Conservation (phyloP, 2,329 filamentous ascomycete genomes). For the Hymenotorrendiella dingleyae region DNA sequence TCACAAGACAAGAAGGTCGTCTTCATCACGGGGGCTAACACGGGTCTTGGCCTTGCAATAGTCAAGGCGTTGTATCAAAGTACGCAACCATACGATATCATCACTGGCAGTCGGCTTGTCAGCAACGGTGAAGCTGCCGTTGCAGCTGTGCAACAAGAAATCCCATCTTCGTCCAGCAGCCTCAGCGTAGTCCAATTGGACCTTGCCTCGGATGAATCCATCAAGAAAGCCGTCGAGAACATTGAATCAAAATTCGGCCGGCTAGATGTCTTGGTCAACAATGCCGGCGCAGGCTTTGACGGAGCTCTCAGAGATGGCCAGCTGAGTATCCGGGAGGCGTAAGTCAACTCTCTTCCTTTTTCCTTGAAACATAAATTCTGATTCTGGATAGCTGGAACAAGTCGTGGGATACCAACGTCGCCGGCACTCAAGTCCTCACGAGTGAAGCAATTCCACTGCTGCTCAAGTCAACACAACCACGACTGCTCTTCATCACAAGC, state of each 20-base stretch:
- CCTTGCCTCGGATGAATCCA: constrained; percentile 30
- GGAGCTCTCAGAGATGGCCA: too few species aligned
- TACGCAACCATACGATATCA: constrained; percentile 29
- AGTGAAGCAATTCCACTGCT: constrained; percentile 35
- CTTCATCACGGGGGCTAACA: constrained; percentile 38
- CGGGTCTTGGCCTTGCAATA: constrained; percentile 36
- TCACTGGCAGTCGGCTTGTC: constrained; percentile 37
- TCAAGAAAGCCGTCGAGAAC: constrained; percentile 26
- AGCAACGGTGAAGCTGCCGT: constrained; percentile 38
- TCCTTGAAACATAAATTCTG: constrained; percentile 4
- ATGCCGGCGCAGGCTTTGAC: constrained; percentile 20
- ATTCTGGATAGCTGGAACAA: constrained; percentile 35
- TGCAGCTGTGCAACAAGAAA: constrained; percentile 16
- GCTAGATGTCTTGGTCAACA: constrained; percentile 35
- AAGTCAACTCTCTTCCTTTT: too few species aligned
- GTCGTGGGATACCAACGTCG: constrained; percentile 38
- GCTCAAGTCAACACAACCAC: constrained; percentile 37
- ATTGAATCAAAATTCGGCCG: constrained; percentile 26
- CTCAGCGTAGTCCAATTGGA: constrained; percentile 28
- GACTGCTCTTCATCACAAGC: constrained; percentile 42
- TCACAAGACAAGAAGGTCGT: constrained; percentile 17
- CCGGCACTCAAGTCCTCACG: constrained; percentile 35
- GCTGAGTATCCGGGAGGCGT: too few species aligned
- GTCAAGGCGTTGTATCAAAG: constrained; percentile 21
- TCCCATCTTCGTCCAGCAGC: constrained; percentile 13